Percentiles rank a stretch among this genome's conserved stretches.
phyloP scores from a whole-genome alignment of 2,329 filamentous ascomycete genomes.

The Fusarium dimerum region DNA sequence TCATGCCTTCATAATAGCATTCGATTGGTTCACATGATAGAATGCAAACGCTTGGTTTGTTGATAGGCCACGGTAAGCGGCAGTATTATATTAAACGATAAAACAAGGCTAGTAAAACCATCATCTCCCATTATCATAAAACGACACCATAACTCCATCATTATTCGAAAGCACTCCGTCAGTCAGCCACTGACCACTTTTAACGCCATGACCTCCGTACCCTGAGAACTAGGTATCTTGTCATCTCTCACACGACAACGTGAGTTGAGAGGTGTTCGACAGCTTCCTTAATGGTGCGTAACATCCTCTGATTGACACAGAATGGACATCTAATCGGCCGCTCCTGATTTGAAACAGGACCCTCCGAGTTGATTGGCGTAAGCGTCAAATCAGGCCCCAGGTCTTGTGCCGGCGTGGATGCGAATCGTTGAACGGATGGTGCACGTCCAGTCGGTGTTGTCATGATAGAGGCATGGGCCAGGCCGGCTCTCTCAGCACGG shows the following conservation, averaged over 20 bases:
- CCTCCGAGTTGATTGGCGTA: slow-evolving; percentile 55
- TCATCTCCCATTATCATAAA: neutral
- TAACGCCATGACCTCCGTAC: neutral
- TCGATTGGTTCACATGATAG: too few species aligned
- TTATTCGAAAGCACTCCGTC: neutral
- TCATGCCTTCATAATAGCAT: too few species aligned
- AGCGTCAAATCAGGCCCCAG: slow-evolving; percentile 48
- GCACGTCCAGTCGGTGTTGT: slow-evolving; percentile 33
- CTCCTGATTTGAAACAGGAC: slow-evolving; percentile 47
- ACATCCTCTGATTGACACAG: slow-evolving; percentile 62
- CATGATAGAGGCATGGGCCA: slow-evolving; percentile 33
- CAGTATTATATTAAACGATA: neutral
- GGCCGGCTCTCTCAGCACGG: slow-evolving; percentile 43
- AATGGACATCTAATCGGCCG: slow-evolving; percentile 59
- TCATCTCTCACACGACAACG: slow-evolving; percentile 47
- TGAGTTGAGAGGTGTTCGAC: slow-evolving; percentile 65
- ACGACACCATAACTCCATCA: neutral
- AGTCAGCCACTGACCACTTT: neutral
- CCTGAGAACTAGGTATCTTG: neutral
- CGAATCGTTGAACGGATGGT: slow-evolving; percentile 36
- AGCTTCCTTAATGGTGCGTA: slow-evolving; percentile 61
- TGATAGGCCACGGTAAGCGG: too few species aligned
- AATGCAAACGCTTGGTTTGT: too few species aligned
- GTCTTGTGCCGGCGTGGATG: slow-evolving; percentile 36
- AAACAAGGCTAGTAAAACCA: neutral